These are phyloP conservation scores for Colletotrichum camelliae DNA, from an alignment of 2,329 filamentous ascomycete genomes.

Conservation along the genomic window DNA sequence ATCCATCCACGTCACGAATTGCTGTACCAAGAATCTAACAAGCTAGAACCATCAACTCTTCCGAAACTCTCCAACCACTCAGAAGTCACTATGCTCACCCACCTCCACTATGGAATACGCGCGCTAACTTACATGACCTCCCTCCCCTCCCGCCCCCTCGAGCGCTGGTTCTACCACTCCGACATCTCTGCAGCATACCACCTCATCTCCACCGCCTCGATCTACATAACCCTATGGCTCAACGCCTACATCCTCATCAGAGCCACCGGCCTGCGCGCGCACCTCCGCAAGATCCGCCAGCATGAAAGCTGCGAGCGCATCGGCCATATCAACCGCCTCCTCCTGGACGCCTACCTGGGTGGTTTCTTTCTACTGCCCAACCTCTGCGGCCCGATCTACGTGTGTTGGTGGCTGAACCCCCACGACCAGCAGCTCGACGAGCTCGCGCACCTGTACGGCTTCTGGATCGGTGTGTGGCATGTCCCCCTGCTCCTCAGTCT, in stretches of 20 bases:
- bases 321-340: background rate
- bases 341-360: conserved; percentile 3
- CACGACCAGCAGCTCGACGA: background rate
- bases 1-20: background rate
- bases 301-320: background rate
- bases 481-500: background rate
- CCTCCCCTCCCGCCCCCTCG: background rate
- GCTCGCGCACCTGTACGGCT: conserved; percentile 11
- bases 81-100: background rate
- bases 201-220: background rate
- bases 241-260: background rate
- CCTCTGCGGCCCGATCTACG: background rate
- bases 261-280: background rate
- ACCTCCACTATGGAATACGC: background rate
- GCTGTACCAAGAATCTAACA: background rate
- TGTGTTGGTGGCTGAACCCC: background rate
- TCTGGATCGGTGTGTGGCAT: conserved; percentile 4
- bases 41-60: background rate
- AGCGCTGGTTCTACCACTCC: conserved; percentile 4
- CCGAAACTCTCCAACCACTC: background rate
- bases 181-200: background rate
- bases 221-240: background rate
- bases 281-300: background rate
- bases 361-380: conserved; percentile 10
- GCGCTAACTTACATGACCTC: background rate